Evolutionary conservation across 2,329 filamentous ascomycete species (phyloP).

Genomic region (Coniochaeta sp.): DNA sequence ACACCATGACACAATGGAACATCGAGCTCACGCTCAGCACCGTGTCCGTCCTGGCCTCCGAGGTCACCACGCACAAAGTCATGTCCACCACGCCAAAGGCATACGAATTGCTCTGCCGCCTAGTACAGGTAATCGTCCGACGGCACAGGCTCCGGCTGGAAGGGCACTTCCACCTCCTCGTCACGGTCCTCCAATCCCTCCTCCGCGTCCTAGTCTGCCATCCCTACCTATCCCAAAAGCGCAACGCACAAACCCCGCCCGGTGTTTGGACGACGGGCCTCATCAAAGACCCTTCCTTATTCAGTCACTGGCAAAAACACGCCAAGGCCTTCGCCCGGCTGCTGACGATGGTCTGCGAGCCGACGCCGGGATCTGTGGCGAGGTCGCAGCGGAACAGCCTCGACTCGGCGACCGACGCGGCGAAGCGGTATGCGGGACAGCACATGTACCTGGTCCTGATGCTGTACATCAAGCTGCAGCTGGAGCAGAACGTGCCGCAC

Average conservation of each 20-base stretch:
- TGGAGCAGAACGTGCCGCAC: slow-evolving; percentile 45
- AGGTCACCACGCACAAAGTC: slow-evolving; percentile 14
- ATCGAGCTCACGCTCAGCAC: slow-evolving; percentile 45
- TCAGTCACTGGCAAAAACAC: slow-evolving; percentile 29
- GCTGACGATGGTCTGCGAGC: slow-evolving; percentile 41
- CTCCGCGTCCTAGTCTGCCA: slow-evolving; percentile 43
- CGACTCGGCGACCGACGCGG: slow-evolving; percentile 53
- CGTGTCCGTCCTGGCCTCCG: slow-evolving; percentile 28
- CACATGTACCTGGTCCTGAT: slow-evolving; percentile 56
- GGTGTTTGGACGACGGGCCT: slow-evolving; percentile 15
- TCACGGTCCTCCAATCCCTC: slow-evolving; percentile 48
- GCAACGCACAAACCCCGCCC: no score
- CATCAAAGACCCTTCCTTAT: slow-evolving; percentile 18
- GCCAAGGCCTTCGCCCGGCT: slow-evolving; percentile 48
- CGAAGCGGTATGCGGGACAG: slow-evolving; percentile 53
- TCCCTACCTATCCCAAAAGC: no score
- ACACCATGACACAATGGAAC: slow-evolving; percentile 50
- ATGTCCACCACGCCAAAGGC: slow-evolving; percentile 25
- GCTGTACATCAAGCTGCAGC: slow-evolving; percentile 53
- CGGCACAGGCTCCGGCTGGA: slow-evolving; percentile 55
- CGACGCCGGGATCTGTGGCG: slow-evolving; percentile 16
- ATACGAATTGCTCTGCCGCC: slow-evolving; percentile 41
- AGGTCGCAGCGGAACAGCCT: slow-evolving; percentile 34
- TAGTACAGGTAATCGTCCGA: slow-evolving; percentile 50
- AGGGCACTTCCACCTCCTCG: slow-evolving; percentile 54